Base-by-base conservation (phyloP, 352 stramenopile species). In the Globisporangium recalcitrans region DNA sequence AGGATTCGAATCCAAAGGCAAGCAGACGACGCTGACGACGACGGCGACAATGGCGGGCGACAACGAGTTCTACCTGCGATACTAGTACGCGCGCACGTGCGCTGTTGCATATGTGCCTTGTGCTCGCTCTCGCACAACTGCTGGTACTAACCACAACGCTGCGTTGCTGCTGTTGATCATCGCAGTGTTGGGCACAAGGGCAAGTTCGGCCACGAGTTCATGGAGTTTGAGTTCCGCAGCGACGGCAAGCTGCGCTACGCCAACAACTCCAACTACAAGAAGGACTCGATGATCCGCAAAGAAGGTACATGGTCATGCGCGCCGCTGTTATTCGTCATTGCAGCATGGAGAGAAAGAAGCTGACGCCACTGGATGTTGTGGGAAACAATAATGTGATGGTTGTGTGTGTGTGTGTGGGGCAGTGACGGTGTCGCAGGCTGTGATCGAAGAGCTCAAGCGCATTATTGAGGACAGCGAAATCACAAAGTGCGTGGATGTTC, bases 211-310 rank as follows among this genome's bases (percentile, higher is more conserved):
- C 93, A 98, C 71, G 95, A 98, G 72, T 98, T 98, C 68, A 97
- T 98, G 91, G 96, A 99, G 79, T 98, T 99, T 67, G 95, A 99
- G 72, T 96, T 99, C 55, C 85, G 77, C 40, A 80, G 88, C 16
- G 88, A 94, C 63, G 89, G 87, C 40, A 95, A 90, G 66, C 78
- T 99, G 29, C 85, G 94, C 38, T 99, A 99, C 67, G 94, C 94
- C 31, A 99, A 99, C 79, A 98, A 98, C 76, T 98, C 91, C 44
- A 98, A 98, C 80, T 99, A 99, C 77, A 98, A 98, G 75, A 96
- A 98, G 63, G 95, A 98, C 69, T 93, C 87, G 8, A 98, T 98
- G 81, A 99, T 99, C 72, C 83, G 93, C 38, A 98, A 98, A 82
- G 93, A 99, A 90, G 86, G 90, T 97, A 16, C 3, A 10, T 16